phyloP scores from a whole-genome alignment of 192 early-diverging fungal species.

The Coemansia sp. region DNA sequence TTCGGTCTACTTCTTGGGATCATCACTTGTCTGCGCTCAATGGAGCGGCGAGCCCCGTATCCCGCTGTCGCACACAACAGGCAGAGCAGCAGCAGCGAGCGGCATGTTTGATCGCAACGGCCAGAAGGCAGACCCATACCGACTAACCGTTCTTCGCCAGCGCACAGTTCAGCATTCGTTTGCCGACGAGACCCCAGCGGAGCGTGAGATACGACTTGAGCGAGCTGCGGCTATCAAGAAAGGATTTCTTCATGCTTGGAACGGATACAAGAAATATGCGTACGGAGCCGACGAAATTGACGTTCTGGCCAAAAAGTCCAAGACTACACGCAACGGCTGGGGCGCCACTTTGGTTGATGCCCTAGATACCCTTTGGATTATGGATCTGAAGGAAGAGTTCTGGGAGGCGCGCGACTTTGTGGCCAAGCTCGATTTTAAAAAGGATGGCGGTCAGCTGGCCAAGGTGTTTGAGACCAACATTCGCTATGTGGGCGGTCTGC shows the following conservation, averaged over 20 bases:
- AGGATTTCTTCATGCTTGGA: conserved; percentile 71
- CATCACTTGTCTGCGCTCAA: neutral
- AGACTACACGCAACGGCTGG: conserved; percentile 61
- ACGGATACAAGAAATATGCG: conserved; percentile 74
- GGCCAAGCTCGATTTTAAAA: conserved; percentile 61
- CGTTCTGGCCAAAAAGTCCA: conserved; percentile 33
- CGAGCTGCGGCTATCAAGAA: conserved; percentile 59
- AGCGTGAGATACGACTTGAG: conserved; percentile 15
- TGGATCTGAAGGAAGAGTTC: conserved; percentile 81
- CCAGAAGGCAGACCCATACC: conserved; percentile 16
- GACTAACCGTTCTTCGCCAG: conserved; percentile 15
- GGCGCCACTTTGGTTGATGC: conserved; percentile 89
- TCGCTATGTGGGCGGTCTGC: conserved; percentile 82
- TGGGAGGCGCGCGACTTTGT: conserved; percentile 72
- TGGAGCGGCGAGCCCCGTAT: neutral
- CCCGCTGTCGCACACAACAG: neutral
- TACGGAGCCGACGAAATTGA: conserved; percentile 78
- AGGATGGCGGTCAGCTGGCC: conserved; percentile 63
- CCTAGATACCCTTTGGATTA: conserved; percentile 81
- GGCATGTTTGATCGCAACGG: conserved; percentile 29
- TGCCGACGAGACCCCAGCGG: conserved; percentile 24
- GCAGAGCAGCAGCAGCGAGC: neutral
- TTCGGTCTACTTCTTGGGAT: too few relatives aligned
- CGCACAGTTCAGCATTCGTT: conserved; percentile 43
- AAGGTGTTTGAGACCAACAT: conserved; percentile 91